These are phyloP conservation scores for Wickerhamiella occidentalis DNA, from an alignment of 805 yeast genomes.

Conservation along the genomic window DNA sequence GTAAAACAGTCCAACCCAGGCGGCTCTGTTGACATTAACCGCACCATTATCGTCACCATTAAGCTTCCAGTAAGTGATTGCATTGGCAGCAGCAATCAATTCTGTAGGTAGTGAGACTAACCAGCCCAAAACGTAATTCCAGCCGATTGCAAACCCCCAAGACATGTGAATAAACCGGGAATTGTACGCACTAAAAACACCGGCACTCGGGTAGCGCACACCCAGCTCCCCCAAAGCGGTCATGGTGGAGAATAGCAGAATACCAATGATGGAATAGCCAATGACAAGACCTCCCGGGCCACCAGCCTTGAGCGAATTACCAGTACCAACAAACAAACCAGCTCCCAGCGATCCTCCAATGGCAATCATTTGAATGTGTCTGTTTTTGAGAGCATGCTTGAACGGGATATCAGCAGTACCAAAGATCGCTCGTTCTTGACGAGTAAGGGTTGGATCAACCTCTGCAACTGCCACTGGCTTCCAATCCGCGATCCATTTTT, in stretches of 20 bases:
- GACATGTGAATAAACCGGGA: conserved; percentile 54
- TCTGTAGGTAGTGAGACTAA: conserved; percentile 55
- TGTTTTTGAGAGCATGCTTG: conserved; percentile 35
- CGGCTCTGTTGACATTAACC: conserved; percentile 39
- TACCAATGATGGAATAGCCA: conserved; percentile 48
- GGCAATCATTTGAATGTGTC: conserved; percentile 65
- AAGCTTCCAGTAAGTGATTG: conserved; percentile 40
- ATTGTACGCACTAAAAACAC: conserved; percentile 49
- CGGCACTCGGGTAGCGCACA: conserved; percentile 52
- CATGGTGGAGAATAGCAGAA: conserved; percentile 52
- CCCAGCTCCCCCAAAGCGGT: conserved; percentile 60
- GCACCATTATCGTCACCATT: conserved; percentile 31
- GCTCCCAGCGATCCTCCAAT: conserved; percentile 69
- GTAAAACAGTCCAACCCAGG: conserved; percentile 45
- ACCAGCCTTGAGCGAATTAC: conserved; percentile 39
- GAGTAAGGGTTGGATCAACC: conserved; percentile 27
- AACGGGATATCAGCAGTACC: conserved; percentile 36
- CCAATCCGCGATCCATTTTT: conserved; percentile 28
- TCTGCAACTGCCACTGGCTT: conserved; percentile 34
- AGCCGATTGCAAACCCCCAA: conserved; percentile 59
- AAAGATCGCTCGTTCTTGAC: conserved; percentile 30
- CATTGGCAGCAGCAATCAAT: conserved; percentile 49
- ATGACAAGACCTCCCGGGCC: conserved; percentile 54
- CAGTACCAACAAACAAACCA: conserved; percentile 61
- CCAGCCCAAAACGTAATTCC: conserved; percentile 60